Percentiles rank a stretch among this genome's conserved stretches.
phyloP scores from a whole-genome alignment of 371 early-diverging fungal genomes.

The Vairimorpha necatrix region DNA sequence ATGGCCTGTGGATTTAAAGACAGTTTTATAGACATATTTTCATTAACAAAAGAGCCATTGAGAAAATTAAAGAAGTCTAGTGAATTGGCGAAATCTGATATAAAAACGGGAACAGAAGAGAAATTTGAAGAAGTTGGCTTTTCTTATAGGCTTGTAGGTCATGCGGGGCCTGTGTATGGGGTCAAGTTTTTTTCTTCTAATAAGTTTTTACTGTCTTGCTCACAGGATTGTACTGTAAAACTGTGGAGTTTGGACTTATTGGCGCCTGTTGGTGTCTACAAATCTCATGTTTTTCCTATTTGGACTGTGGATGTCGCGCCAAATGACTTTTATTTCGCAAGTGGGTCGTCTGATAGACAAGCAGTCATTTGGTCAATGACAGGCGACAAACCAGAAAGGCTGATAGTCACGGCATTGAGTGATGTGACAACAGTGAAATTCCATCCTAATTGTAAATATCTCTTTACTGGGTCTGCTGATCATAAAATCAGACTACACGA shows the following conservation, averaged over 20 bases:
- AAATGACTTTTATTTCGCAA: conserved; percentile 86
- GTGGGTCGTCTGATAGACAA: conserved; percentile 87
- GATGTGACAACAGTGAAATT: conserved; percentile 89
- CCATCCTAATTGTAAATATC: conserved; percentile 92
- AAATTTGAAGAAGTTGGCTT: conserved; percentile 60
- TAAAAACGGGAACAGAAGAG: conserved; percentile 58
- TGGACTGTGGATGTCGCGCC: conserved; percentile 86
- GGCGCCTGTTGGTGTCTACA: conserved; percentile 80
- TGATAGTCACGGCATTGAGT: conserved; percentile 90
- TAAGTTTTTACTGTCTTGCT: conserved; percentile 78
- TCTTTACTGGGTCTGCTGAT: conserved; percentile 88
- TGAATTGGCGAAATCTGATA: conserved; percentile 56
- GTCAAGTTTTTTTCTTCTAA: conserved; percentile 79
- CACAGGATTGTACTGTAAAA: conserved; percentile 87
- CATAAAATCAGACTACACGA: conserved; percentile 89
- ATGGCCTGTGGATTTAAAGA: conserved; percentile 64
- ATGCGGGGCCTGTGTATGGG: conserved; percentile 87
- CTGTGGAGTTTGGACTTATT: conserved; percentile 86
- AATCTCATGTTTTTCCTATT: conserved; percentile 91
- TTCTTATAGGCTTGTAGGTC: conserved; percentile 73
- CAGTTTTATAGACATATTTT: conserved; percentile 63
- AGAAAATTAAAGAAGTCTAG: conserved; percentile 58
- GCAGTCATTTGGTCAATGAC: conserved; percentile 90
- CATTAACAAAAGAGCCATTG: conserved; percentile 60
- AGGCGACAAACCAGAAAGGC: conserved; percentile 82